Evolutionary conservation across 1,139 yeast species (phyloP), one percentile per base, ranked within the genome.

Genomic region (Blastobotrys illinoisensis): DNA sequence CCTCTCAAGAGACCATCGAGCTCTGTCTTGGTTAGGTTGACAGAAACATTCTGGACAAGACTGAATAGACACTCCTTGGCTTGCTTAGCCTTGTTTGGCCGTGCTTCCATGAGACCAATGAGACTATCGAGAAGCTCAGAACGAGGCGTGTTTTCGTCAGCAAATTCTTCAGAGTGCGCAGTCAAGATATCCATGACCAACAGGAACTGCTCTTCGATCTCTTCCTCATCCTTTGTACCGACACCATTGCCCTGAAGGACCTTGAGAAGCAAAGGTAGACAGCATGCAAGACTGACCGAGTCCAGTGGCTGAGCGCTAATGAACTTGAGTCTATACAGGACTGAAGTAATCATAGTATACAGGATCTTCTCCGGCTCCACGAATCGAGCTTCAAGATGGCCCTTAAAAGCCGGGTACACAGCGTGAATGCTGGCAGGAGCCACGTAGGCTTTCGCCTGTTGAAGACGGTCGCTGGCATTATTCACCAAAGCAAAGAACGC

Each of bases 21-120:
- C 68, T 93, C 98, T 1, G 64, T 67, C 1, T 72, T 69, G 0
- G 80, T 72, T 53, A 85, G 78, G 55, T 81, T 79, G 28, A 83
- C 76, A 0, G 96, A 81, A 44, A 90, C 82, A 59, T 84, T 82
- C 65, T 86, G 95, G 58, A 91, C 82, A 56, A 91, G 70, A 0
- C 95, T 78, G 54, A 84, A 75, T 66, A 93, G 80, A 63, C 95
- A 86, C 58, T 90, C 97, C 66, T 88, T 89, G 9, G 95, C 85
- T 53, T 83, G 71, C 64, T 90, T 89, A 9, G 93, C 86, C 63
- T 86, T 88, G 0, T 91, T 75, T 11, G 97, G 89, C 49, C 88
- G 72, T 40, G 80, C 77, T 43, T 62, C 64, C 79, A 93, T 77
- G 58, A 90, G 75, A 2, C 83, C 78, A 23, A 91, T 72, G 51